Percentiles rank a stretch among this genome's conserved stretches.
Conservation (phyloP, 164 flowering plant species). For the Dillenia suffruticosa region DNA sequence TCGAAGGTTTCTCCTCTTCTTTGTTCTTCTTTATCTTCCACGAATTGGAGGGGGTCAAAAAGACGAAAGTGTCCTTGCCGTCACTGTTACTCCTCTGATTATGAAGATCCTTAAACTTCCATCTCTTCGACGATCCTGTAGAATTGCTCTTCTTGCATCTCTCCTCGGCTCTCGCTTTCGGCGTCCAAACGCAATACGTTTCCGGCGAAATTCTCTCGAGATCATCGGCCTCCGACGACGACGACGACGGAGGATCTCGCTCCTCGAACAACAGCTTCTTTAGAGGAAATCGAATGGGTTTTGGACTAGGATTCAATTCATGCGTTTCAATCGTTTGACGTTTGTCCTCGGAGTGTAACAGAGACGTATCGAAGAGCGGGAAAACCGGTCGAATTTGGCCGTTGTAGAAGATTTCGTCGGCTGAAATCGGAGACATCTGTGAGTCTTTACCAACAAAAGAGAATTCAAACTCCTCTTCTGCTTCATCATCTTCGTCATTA, state of each 20-base stretch:
- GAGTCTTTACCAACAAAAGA: constrained; percentile 24
- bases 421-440: constrained; percentile 34
- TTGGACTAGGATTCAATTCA: neutral
- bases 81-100: constrained; percentile 36
- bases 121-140: constrained; percentile 25
- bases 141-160: constrained; percentile 31
- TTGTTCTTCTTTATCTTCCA: constrained; percentile 14
- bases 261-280: constrained; percentile 36
- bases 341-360: constrained; percentile 11
- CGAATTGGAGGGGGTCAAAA: constrained; percentile 20
- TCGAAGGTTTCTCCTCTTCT: constrained; percentile 6
- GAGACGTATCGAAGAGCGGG: constrained; percentile 36
- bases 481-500: constrained; percentile 9
- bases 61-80: constrained; percentile 42
- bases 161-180: constrained; percentile 7
- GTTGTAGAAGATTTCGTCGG: constrained; percentile 64
- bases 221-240: constrained; percentile 26
- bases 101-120: constrained; percentile 33
- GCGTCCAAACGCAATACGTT: constrained; percentile 27
- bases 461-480: constrained; percentile 57
- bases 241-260: constrained; percentile 14
- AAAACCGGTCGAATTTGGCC: constrained; percentile 58
- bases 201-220: constrained; percentile 9
- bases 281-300: constrained; percentile 27
- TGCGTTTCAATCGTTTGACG: neutral